These are phyloP conservation scores for Boletus speciosus DNA, from an alignment of 768 basidiomycete species.

Conservation along the genomic window DNA sequence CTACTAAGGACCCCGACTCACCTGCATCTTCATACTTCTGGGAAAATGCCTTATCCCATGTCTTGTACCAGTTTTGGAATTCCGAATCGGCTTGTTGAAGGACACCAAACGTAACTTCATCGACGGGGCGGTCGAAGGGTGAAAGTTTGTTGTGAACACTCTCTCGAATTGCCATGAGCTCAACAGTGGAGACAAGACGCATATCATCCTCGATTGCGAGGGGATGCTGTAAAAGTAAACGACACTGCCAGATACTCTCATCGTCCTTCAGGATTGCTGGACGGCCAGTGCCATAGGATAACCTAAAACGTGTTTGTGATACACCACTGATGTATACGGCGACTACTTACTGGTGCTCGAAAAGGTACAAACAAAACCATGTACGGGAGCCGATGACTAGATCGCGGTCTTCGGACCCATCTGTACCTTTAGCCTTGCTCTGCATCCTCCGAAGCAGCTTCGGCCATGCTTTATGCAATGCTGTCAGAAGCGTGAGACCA, in stretches of 20 bases:
- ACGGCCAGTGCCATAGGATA: constrained; percentile 93
- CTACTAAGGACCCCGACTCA: constrained; percentile 30
- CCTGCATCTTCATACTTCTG: constrained; percentile 82
- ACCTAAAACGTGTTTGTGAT: constrained; percentile 41
- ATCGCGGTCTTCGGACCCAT: constrained; percentile 63
- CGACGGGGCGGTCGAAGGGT: constrained; percentile 74
- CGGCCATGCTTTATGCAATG: constrained; percentile 92
- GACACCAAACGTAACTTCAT: constrained; percentile 66
- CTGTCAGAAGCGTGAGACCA: constrained; percentile 35
- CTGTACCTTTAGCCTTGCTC: constrained; percentile 46
- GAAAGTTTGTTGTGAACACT: constrained; percentile 78
- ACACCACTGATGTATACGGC: background rate
- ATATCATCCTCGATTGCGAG: constrained; percentile 90
- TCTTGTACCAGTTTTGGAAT: constrained; percentile 78
- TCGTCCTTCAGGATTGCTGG: constrained; percentile 92
- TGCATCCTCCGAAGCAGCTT: constrained; percentile 76
- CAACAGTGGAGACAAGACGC: constrained; percentile 91
- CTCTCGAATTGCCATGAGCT: constrained; percentile 87
- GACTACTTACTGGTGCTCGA: constrained; percentile 83
- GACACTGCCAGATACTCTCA: constrained; percentile 82
- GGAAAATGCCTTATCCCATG: constrained; percentile 78
- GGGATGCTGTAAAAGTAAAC: constrained; percentile 79
- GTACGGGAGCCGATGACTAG: constrained; percentile 80
- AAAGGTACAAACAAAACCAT: constrained; percentile 92
- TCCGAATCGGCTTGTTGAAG: constrained; percentile 72